These are phyloP conservation scores for Davidsoniella virescens DNA, from an alignment of 2,329 filamentous ascomycete species.

Conservation along the genomic window DNA sequence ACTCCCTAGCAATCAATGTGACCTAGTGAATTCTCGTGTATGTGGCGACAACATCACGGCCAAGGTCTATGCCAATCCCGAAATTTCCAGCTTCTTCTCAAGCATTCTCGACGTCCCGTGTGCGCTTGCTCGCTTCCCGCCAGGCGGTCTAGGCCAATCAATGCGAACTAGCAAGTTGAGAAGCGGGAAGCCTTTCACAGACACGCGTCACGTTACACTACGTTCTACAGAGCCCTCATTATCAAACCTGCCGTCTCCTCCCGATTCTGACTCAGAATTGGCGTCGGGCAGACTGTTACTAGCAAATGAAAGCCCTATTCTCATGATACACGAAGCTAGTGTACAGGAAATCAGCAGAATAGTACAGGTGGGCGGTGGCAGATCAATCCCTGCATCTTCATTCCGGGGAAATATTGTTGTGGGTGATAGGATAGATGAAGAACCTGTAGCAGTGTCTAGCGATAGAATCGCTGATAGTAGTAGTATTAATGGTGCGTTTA, in stretches of 20 bases:
- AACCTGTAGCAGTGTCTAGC: slow-evolving; percentile 14
- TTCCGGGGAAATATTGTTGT: slow-evolving; percentile 86
- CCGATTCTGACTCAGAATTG: slow-evolving; percentile 38
- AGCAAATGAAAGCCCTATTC: slow-evolving; percentile 86
- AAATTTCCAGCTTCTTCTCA: slow-evolving; percentile 65
- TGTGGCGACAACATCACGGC: slow-evolving; percentile 67
- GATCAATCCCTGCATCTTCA: slow-evolving; percentile 45
- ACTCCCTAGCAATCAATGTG: too few species aligned
- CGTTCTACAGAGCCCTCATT: neutral
- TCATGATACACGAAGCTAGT: slow-evolving; percentile 67
- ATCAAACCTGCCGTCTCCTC: slow-evolving; percentile 29
- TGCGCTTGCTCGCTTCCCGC: slow-evolving; percentile 67
- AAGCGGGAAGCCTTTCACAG: slow-evolving; percentile 5
- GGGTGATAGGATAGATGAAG: slow-evolving; percentile 19
- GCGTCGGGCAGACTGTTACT: slow-evolving; percentile 46
- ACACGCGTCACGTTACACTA: too few species aligned
- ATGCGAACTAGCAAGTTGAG: slow-evolving; percentile 50
- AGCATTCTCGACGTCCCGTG: slow-evolving; percentile 61
- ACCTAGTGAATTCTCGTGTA: slow-evolving; percentile 39
- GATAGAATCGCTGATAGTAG: slow-evolving; percentile 28
- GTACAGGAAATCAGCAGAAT: slow-evolving; percentile 49
- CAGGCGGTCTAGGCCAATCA: slow-evolving; percentile 40
- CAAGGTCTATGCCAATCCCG: slow-evolving; percentile 48
- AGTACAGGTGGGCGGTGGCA: neutral
- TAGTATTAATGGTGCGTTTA: slow-evolving; percentile 30